Base-by-base conservation (phyloP, 1,284 basidiomycete genomes). In the Cryptococcus amylolentus region DNA sequence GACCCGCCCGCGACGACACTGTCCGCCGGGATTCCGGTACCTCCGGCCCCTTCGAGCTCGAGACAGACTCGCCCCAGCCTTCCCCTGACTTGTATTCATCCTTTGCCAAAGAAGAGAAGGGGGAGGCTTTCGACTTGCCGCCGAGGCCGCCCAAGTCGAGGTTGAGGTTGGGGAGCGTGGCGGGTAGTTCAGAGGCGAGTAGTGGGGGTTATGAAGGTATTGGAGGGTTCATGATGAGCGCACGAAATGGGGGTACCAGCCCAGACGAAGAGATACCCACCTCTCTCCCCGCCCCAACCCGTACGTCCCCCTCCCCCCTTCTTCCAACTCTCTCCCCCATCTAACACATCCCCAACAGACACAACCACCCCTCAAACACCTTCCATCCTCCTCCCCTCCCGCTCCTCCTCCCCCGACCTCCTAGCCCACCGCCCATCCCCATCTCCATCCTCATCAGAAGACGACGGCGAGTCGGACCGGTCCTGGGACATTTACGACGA, bases 401-500 rank as follows among this genome's bases (percentile, higher is more conserved):
- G 27, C 38, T 13, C 40, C 44, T 20, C 23, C 12, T 27, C 26
- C 37, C 8, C 42, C n/a, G 40, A 49, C n/a, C 35, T 51, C 42
- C 50, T 47, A 39, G 43, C 12, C 26, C 49, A 8, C 43, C 43
- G 42, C 13, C 49, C 26, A n/a, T 43, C 7, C 14, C 20, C 44
- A 31, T 20, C 7, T 6, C 49, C 26, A n/a, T 43, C 7, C 14
- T 27, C 44, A 31, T 20, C 7, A 9, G 49, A 38, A 8, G 50
- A 56, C 14, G n/a, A n/a, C n/a, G n/a, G n/a, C n/a, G n/a, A n/a
- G n/a, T 45, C 54, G 20, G 61, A 61, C 14, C 51, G 51, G 8
- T 68, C 67, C 37, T 73, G 72, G 72, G 72, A 73, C 48, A 72
- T 73, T 12, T 72, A 71, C 54, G 69, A 62, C 44, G 66, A 71